These are phyloP conservation scores for Sporisorium exsertum DNA, from an alignment of 1,284 basidiomycete genomes.

Conservation along the genomic window DNA sequence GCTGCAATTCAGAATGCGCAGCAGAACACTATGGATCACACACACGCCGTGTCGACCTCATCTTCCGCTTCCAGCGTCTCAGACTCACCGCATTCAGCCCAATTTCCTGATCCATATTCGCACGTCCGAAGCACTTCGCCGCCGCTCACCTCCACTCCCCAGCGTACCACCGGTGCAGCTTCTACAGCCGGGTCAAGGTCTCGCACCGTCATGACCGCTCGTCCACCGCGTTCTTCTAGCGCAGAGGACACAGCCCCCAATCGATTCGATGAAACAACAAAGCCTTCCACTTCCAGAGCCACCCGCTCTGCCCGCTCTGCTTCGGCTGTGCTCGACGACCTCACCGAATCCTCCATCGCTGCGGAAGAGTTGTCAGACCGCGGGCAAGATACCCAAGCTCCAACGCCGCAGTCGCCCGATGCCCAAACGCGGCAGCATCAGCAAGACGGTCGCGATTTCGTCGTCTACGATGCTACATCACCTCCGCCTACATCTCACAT, in stretches of 20 bases:
- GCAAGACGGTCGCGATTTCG: conserved; percentile 30
- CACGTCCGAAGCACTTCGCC: conserved; percentile 41
- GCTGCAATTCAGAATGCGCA: conserved; percentile 32
- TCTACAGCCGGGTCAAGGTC: conserved; percentile 46
- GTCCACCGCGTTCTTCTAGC: conserved; percentile 24
- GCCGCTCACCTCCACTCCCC: conserved; percentile 50
- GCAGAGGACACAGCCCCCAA: conserved; percentile 14
- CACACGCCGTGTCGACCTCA: conserved; percentile 20
- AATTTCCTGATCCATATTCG: conserved; percentile 37
- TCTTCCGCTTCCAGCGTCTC: conserved; percentile 41
- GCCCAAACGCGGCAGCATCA: conserved; percentile 1
- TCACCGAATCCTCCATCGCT: conserved; percentile 48
- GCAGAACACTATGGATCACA: neutral
- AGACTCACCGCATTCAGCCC: conserved; percentile 23
- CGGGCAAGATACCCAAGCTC: neutral
- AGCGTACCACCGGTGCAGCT: conserved; percentile 29
- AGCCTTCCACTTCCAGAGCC: conserved; percentile 25
- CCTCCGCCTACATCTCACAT: conserved; percentile 10
- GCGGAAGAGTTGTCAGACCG: conserved; percentile 21
- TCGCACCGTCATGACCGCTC: conserved; percentile 44
- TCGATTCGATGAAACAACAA: conserved; percentile 40
- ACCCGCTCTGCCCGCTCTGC: conserved; percentile 36
- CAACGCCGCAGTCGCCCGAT: neutral
- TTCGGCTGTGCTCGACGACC: conserved; percentile 41
- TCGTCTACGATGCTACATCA: conserved; percentile 30